Percentiles rank a stretch among this genome's conserved stretches.
These are phyloP conservation scores for Usnea hakonensis DNA, from an alignment of 495 filamentous ascomycete genomes.

Conservation along the genomic window DNA sequence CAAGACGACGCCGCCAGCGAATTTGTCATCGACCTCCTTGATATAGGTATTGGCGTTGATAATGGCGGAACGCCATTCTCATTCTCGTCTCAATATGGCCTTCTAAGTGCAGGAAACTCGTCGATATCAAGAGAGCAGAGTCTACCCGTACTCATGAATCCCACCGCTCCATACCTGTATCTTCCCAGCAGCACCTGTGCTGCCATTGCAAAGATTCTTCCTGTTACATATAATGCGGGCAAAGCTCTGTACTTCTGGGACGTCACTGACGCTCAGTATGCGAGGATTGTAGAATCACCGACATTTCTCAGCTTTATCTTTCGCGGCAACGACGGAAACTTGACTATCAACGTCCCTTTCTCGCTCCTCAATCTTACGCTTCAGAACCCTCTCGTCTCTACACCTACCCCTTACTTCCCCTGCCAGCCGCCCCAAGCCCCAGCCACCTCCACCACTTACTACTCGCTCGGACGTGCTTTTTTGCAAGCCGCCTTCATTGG, in stretches of 20 bases:
- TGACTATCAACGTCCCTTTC: slow-evolving; percentile 48
- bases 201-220: slow-evolving; percentile 39
- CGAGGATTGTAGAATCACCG: slow-evolving; percentile 23
- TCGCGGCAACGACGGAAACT: slow-evolving; percentile 18
- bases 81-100: slow-evolving; percentile 28
- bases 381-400: slow-evolving; percentile 37
- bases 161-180: slow-evolving; percentile 40
- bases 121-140: slow-evolving; percentile 20
- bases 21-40: slow-evolving; percentile 29
- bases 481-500: slow-evolving; percentile 51
- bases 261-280: slow-evolving; percentile 27
- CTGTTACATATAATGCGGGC: slow-evolving; percentile 34
- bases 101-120: slow-evolving; percentile 31
- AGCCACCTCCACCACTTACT: slow-evolving; percentile 14
- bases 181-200: slow-evolving; percentile 45
- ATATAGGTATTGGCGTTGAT: slow-evolving; percentile 38
- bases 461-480: slow-evolving; percentile 45
- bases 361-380: slow-evolving; percentile 46
- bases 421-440: slow-evolving; percentile 30
- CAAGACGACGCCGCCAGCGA: slow-evolving; percentile 16
- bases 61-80: slow-evolving; percentile 37
- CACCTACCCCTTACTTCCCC: slow-evolving; percentile 44
- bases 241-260: slow-evolving; percentile 47
- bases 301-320: slow-evolving; percentile 23
- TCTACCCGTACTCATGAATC: slow-evolving; percentile 29